Conservation (phyloP, 2,329 filamentous ascomycete species). For the Raffaelea deltoideospora region DNA sequence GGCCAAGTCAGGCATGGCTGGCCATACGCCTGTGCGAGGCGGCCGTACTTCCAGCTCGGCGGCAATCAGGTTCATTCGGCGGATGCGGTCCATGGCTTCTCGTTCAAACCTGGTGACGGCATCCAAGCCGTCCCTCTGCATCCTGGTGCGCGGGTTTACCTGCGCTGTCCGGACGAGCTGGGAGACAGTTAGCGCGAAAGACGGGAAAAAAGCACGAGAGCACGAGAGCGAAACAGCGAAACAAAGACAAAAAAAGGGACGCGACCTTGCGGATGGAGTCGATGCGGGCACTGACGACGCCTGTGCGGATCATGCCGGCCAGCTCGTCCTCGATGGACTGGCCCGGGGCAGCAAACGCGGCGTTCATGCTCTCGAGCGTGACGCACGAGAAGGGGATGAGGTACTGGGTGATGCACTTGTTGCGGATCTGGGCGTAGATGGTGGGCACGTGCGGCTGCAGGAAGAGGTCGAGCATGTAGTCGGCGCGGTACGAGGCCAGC, state of each 20-base stretch:
- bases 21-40: not conserved
- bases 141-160: conserved; percentile 47
- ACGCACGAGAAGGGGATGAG: conserved; percentile 82
- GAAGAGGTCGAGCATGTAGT: conserved; percentile 85
- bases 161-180: conserved; percentile 62
- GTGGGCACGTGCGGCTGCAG: conserved; percentile 57
- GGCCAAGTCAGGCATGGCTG: not conserved
- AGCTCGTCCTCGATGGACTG: conserved; percentile 60
- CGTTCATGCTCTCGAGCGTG: conserved; percentile 62
- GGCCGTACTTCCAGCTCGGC: conserved; percentile 55
- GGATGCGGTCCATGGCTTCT: conserved; percentile 59
- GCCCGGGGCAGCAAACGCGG: conserved; percentile 53
- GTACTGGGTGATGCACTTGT: conserved; percentile 88
- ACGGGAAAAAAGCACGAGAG: not conserved
- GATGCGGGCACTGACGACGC: conserved; percentile 61
- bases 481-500: conserved; percentile 63
- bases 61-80: conserved; percentile 60
- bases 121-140: conserved; percentile 55
- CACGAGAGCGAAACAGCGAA: not conserved
- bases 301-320: conserved; percentile 58
- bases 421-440: conserved; percentile 63
- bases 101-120: conserved; percentile 58
- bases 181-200: not conserved
- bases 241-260: not conserved
- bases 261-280: conserved; percentile 63